Percentiles rank a stretch among this genome's conserved stretches.
Evolutionary conservation across 2,329 filamentous ascomycete genomes (phyloP).

Genomic region (Zymoseptoria tritici): DNA sequence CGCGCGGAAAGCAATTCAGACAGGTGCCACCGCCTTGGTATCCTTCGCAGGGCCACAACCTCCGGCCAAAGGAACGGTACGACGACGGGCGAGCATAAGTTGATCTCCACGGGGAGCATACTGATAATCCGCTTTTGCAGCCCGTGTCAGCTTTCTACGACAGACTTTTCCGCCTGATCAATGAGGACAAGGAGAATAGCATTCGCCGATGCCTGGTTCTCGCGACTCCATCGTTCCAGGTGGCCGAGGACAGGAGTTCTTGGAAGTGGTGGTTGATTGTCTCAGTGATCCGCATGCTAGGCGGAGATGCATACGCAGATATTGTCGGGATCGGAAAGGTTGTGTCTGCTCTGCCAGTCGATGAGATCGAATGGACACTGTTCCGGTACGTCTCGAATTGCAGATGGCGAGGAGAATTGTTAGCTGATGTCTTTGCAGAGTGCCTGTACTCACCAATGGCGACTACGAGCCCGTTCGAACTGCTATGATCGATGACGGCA

Average conservation of each 20-base stretch:
- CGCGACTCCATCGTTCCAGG: constrained; percentile 11
- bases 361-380: constrained; percentile 15
- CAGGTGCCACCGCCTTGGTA: constrained; percentile 13
- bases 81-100: not conserved
- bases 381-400: constrained; percentile 7
- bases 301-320: constrained; percentile 12
- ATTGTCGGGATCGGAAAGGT: constrained; percentile 15
- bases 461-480: constrained; percentile 12
- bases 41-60: constrained; percentile 16
- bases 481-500: constrained; percentile 8
- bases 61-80: constrained; percentile 10
- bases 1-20: constrained; percentile 6
- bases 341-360: constrained; percentile 2
- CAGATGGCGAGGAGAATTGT: not conserved
- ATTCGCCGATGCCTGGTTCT: constrained; percentile 10
- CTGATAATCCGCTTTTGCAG: not conserved
- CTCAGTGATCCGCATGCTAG: constrained; percentile 4
- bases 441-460: constrained; percentile 15
- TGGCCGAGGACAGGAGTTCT: constrained; percentile 5
- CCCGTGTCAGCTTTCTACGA: constrained; percentile 14
- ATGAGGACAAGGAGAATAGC: not conserved
- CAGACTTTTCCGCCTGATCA: constrained; percentile 10
- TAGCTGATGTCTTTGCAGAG: constrained; percentile 7
- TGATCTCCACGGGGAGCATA: not conserved
- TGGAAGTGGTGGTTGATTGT: constrained; percentile 11